phyloP scores from a whole-genome alignment of 495 filamentous ascomycete genomes.

The Umbilicaria muhlenbergii region DNA sequence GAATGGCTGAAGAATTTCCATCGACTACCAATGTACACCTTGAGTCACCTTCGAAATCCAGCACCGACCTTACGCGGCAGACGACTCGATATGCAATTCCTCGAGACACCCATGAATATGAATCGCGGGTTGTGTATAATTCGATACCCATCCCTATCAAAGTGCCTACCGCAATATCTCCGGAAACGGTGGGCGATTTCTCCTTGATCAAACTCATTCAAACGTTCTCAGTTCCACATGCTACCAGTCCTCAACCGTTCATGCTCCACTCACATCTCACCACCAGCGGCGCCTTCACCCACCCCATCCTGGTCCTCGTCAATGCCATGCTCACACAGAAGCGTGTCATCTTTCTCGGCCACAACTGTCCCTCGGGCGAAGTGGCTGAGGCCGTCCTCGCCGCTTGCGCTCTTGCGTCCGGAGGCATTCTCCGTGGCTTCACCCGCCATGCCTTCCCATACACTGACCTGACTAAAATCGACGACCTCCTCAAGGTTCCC shows the following conservation, averaged over 20 bases:
- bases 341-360: conserved; percentile 85
- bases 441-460: conserved; percentile 98
- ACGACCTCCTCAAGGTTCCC: conserved; percentile 86
- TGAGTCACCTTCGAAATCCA: conserved; percentile 17
- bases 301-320: conserved; percentile 38
- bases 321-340: conserved; percentile 80
- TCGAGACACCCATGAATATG: conserved; percentile 93
- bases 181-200: conserved; percentile 95
- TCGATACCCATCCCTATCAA: conserved; percentile 93
- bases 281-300: conserved; percentile 59
- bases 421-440: conserved; percentile 88
- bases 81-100: conserved; percentile 50
- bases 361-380: conserved; percentile 84
- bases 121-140: conserved; percentile 87
- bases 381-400: conserved; percentile 92
- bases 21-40: conserved; percentile 13
- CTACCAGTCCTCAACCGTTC: conserved; percentile 72
- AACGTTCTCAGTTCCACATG: conserved; percentile 70
- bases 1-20: conserved; percentile 30
- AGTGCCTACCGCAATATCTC: conserved; percentile 79
- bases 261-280: conserved; percentile 82
- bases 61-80: conserved; percentile 28
- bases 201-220: conserved; percentile 94
- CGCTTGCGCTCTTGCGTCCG: conserved; percentile 82
- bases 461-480: conserved; percentile 94